Evolutionary conservation across 2,329 filamentous ascomycete genomes (phyloP).

Genomic region (Penicillium italicum): DNA sequence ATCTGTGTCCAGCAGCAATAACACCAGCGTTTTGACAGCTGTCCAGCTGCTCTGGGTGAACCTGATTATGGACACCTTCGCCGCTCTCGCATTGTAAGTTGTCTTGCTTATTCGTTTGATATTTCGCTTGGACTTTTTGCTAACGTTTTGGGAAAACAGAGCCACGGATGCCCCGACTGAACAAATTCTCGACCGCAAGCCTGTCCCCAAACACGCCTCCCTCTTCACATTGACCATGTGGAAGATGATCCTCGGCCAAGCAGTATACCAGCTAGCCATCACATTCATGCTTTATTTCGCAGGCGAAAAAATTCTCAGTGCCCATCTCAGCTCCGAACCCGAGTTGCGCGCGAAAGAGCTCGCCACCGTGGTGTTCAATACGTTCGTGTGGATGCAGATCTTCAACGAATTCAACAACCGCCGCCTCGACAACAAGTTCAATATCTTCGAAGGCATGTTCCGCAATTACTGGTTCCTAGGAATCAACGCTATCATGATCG

Average conservation of each 20-base stretch:
- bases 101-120: neutral
- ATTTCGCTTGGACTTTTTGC: neutral
- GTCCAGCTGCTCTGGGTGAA: conserved; percentile 96
- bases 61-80: conserved; percentile 95
- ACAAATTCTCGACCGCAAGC: conserved; percentile 75
- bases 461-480: conserved; percentile 84
- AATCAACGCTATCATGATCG: conserved; percentile 84
- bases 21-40: conserved; percentile 75
- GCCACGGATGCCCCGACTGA: conserved; percentile 87
- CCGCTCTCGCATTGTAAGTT: conserved; percentile 67
- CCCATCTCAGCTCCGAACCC: conserved; percentile 48
- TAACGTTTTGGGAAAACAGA: conserved; percentile 16
- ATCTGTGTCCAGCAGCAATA: conserved; percentile 66
- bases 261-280: conserved; percentile 77
- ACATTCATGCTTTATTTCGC: conserved; percentile 83
- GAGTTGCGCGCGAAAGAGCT: conserved; percentile 49
- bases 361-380: conserved; percentile 88
- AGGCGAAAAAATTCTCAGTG: conserved; percentile 58
- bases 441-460: conserved; percentile 85
- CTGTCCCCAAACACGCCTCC: conserved; percentile 68
- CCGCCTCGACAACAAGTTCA: conserved; percentile 89
- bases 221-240: conserved; percentile 91
- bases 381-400: conserved; percentile 99
- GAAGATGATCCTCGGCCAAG: conserved; percentile 98
- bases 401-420: conserved; percentile 99